Base-by-base conservation (phyloP, 2,329 filamentous ascomycete genomes). In the Colletotrichum coccodes region DNA sequence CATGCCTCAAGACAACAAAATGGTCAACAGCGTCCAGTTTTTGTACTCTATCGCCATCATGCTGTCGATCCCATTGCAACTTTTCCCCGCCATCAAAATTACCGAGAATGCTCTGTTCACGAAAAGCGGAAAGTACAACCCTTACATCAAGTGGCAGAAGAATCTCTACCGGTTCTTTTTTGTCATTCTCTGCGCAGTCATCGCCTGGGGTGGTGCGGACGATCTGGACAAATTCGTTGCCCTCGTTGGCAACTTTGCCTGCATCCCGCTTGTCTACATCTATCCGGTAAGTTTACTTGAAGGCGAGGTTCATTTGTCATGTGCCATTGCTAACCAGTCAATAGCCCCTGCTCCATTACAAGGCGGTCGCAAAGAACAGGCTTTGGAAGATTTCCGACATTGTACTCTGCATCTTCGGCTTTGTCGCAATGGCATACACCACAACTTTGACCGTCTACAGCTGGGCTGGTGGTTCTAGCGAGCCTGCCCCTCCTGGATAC, bases 141-240 rank as follows among this genome's bases (percentile, higher is more conserved):
- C 94, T 0, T 96, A 94, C 77, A 97, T 99, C 85, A 99, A 99
- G 84, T 99, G 96, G 96, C 93, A 98, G 86, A 99, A 99, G 90
- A 99, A 99, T 75, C 84, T 92, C 38, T 99, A 97, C 85, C 92
- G 96, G 62, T 99, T 98, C 85, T 91, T 95, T 77, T 90, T 98
- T 71, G 96, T 98, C 58, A 89, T 93, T 75, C 81, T 96, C 28
- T 98, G 96, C 76, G 93, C 95, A 0, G 81, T 90, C 67, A 92
- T 99, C 72, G 95, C 95, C 2, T 99, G 94, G 94, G 90, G 91
- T 50, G 96, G 96, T 70, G 95, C 96, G 3, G 93, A 94, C 73
- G 92, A 98, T 80, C 84, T 99, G 62, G 96, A 99, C 78, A 90
- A 91, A 70, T 94, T 94, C 72, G 91, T 94, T 14, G 89, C 91